phyloP scores from a whole-genome alignment of 129 eudicot genomes.

The Tanacetum coccineum region DNA sequence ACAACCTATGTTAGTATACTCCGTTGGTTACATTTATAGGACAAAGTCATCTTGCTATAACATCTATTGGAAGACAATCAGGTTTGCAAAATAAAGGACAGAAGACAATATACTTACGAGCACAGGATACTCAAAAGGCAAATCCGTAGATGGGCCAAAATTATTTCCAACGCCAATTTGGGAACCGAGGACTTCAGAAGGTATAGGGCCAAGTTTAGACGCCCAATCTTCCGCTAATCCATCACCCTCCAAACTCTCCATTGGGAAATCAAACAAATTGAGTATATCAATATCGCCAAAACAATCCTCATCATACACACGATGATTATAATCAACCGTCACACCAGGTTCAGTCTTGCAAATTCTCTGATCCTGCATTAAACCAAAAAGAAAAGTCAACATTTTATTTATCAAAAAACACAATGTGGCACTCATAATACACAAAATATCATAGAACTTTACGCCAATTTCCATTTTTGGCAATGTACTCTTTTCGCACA shows the following conservation, averaged over 20 bases:
- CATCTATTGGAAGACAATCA: neutral
- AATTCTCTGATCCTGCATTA: slow-evolving; percentile 42
- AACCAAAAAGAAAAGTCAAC: neutral
- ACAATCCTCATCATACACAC: slow-evolving; percentile 27
- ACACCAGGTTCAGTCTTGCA: slow-evolving; percentile 42
- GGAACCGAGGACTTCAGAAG: slow-evolving; percentile 38
- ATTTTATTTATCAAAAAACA: neutral
- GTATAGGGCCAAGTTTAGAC: slow-evolving; percentile 56
- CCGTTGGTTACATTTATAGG: neutral
- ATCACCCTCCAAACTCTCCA: slow-evolving; percentile 61
- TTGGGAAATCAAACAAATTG: slow-evolving; percentile 49
- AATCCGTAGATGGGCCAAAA: slow-evolving; percentile 17
- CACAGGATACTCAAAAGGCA: slow-evolving; percentile 27
- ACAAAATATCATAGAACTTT: neutral
- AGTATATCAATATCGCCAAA: slow-evolving; percentile 42
- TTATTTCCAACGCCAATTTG: slow-evolving; percentile 25
- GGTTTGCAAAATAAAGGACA: neutral
- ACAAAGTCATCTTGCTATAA: slow-evolving; percentile 12
- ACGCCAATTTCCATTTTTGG: neutral
- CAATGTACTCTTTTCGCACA: slow-evolving; percentile 8
- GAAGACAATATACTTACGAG: slow-evolving; percentile 26
- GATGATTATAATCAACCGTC: slow-evolving; percentile 27
- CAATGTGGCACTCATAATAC: neutral
- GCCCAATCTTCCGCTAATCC: slow-evolving; percentile 58
- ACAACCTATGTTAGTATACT: too few relatives aligned